phyloP scores from a whole-genome alignment of 768 basidiomycete genomes.

The Boletus sp. region DNA sequence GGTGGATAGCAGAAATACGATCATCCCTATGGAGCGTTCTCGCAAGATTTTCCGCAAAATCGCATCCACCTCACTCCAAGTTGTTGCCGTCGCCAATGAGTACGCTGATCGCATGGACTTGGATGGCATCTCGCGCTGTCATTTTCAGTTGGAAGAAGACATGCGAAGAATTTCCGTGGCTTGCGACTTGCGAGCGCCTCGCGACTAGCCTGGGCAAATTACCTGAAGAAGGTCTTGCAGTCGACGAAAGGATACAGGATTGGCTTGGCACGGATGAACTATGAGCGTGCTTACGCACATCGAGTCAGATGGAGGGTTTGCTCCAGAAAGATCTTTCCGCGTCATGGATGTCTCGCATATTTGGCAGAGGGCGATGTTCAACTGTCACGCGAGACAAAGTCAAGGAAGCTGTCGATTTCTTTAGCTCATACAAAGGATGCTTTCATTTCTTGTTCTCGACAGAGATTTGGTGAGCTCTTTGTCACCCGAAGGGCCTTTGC shows the following conservation, averaged over 20 bases:
- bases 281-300: neutral
- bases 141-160: conserved; percentile 4
- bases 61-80: neutral
- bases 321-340: neutral
- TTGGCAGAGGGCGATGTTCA: neutral
- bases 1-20: too few species aligned
- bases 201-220: neutral
- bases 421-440: neutral
- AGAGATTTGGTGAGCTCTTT: conserved; percentile 2
- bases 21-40: conserved; percentile 6
- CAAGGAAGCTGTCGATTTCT: neutral
- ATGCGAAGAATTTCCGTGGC: conserved; percentile 7
- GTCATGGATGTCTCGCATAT: neutral
- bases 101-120: neutral
- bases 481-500: too few species aligned
- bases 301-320: neutral
- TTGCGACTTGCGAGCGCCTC: conserved; percentile 3
- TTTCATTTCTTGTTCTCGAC: conserved; percentile 1
- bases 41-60: conserved; percentile 1
- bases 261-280: conserved; percentile 2
- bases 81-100: neutral
- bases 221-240: neutral
- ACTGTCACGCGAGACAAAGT: neutral
- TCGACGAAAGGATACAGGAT: conserved; percentile 1
- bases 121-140: neutral